Conservation (phyloP, 2,329 filamentous ascomycete genomes). For the Diaporthe sp. region DNA sequence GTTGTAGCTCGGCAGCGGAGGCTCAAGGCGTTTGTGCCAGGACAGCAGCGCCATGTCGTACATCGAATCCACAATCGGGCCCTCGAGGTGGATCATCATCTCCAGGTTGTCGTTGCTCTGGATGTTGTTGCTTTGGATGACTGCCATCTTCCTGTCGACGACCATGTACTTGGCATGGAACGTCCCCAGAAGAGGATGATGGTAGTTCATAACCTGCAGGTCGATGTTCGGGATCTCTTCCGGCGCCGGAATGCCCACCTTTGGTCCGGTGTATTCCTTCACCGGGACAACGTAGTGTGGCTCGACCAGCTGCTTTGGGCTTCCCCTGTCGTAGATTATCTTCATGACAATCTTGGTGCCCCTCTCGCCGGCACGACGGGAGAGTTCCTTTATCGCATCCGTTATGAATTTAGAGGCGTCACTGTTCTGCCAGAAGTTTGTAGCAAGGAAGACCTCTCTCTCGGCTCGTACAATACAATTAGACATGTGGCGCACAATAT, state of each 20-base stretch:
- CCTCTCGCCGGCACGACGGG: slow-evolving; percentile 71
- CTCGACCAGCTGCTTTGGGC: slow-evolving; percentile 73
- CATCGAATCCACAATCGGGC: slow-evolving; percentile 80
- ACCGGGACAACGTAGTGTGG: slow-evolving; percentile 73
- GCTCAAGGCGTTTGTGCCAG: slow-evolving; percentile 75
- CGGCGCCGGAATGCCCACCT: slow-evolving; percentile 72
- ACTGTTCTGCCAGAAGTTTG: slow-evolving; percentile 82
- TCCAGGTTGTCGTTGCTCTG: slow-evolving; percentile 85
- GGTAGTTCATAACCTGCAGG: slow-evolving; percentile 80
- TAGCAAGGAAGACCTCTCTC: slow-evolving; percentile 80
- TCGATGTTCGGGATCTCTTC: slow-evolving; percentile 80
- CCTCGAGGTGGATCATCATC: slow-evolving; percentile 84
- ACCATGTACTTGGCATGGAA: slow-evolving; percentile 86
- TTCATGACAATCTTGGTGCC: slow-evolving; percentile 75
- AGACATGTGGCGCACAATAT: slow-evolving; percentile 81
- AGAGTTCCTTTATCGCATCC: slow-evolving; percentile 78
- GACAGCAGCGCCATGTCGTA: slow-evolving; percentile 82
- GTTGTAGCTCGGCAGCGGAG: slow-evolving; percentile 69
- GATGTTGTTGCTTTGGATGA: slow-evolving; percentile 85
- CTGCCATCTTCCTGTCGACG: slow-evolving; percentile 78
- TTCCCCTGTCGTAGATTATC: slow-evolving; percentile 81
- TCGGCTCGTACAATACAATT: slow-evolving; percentile 82
- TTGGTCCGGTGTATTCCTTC: slow-evolving; percentile 69
- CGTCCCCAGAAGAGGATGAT: slow-evolving; percentile 78
- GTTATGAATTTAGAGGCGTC: slow-evolving; percentile 77